Percentiles rank a stretch among this genome's conserved stretches.
phyloP scores from a whole-genome alignment of 2,329 filamentous ascomycete species.

The Hypoxylon sp. region DNA sequence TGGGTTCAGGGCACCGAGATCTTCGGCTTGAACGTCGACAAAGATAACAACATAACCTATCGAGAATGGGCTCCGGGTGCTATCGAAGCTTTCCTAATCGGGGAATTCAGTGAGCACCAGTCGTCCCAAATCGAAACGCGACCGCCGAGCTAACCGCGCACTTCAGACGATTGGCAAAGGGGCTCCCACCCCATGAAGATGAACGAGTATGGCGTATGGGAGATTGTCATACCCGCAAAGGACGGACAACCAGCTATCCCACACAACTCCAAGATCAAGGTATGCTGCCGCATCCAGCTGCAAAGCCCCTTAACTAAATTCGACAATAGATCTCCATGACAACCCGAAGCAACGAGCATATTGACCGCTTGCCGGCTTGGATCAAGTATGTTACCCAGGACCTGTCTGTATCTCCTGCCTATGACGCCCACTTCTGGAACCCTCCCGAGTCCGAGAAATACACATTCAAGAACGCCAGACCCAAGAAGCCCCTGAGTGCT shows the following conservation, averaged over 20 bases:
- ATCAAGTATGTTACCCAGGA: constrained; percentile 98
- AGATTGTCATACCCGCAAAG: constrained; percentile 79
- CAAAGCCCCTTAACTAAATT: constrained; percentile 17
- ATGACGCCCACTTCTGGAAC: constrained; percentile 98
- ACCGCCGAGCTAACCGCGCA: constrained; percentile 46
- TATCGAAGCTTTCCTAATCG: constrained; percentile 83
- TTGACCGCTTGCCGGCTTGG: constrained; percentile 94
- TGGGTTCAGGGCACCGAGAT: constrained; percentile 78
- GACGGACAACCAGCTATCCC: constrained; percentile 82
- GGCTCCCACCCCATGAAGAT: constrained; percentile 88
- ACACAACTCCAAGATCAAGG: constrained; percentile 97
- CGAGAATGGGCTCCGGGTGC: constrained; percentile 98
- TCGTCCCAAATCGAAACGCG: neutral
- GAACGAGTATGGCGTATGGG: constrained; percentile 86
- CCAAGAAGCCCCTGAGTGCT: constrained; percentile 85
- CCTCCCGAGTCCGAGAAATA: constrained; percentile 82
- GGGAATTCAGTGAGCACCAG: constrained; percentile 84
- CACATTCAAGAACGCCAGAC: constrained; percentile 83
- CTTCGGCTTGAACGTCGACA: constrained; percentile 85
- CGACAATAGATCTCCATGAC: constrained; percentile 79
- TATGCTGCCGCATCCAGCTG: constrained; percentile 52
- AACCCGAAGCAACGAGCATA: constrained; percentile 79
- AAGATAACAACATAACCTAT: constrained; percentile 88
- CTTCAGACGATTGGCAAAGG: constrained; percentile 84
- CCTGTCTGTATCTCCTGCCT: constrained; percentile 86